Base-by-base conservation (phyloP, 768 basidiomycete genomes). In the Sutorius australiensis region DNA sequence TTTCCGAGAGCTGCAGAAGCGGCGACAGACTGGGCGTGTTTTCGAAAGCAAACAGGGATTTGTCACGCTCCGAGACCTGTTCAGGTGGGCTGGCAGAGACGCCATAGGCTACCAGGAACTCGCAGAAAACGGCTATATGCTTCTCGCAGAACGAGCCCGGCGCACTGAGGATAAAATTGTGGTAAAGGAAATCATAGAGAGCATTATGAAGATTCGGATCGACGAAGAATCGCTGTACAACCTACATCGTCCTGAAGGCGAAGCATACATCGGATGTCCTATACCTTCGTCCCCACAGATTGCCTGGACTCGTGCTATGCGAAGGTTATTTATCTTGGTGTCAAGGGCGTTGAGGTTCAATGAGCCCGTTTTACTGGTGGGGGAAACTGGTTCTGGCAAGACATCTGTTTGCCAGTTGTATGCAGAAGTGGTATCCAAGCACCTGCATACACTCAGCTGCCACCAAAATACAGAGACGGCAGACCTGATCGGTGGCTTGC, bases 391-490 rank as follows among this genome's bases (percentile, higher is more conserved):
- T 13, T 90, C 89, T 4, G 97, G 97, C 14, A 99, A 99, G 72
- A 99, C 97, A 0, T 97, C 95, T 1, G 87, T 98, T 37, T 98
- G 95, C 64, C 92, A 98, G 65, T 73, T 93, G 5, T 87, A 88
- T 58, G 89, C 97, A 0, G 79, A 85, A 40, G 82, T 83, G 1
- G 71, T 80, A 21, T 70, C 71, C 24, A 83, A 82, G 62, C 73
- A 67, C 33, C 75, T 99, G 27, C 74, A 86, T 59, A 77, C 83
- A 5, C 80, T 99, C 57, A 98, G 92, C 60, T 98, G 97, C 63
- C 97, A 99, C 67, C 94, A 97, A 69, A 98, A 97, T 65, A 98
- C 95, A 27, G 97, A 99, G 73, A 97, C 95, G 0, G 92, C 95
- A 11, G 97, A 99, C 67, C 76, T 99, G 21, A 91, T 98, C 46